Evolutionary conservation across 805 yeast genomes (phyloP).

Genomic region (Ogataea saltuana): DNA sequence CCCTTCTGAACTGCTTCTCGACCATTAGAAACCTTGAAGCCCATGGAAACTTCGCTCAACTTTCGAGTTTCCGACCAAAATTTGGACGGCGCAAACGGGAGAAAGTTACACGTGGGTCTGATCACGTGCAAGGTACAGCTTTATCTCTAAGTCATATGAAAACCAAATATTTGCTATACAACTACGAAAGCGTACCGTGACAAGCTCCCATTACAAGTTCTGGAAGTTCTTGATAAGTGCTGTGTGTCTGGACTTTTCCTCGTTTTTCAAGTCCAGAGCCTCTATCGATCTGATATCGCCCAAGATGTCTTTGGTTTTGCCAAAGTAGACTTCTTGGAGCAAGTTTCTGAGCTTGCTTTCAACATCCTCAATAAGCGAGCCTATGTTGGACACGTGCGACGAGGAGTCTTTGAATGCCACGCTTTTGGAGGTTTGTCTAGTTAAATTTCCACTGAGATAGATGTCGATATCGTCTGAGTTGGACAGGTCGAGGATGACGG

Average conservation of each 20-base stretch:
- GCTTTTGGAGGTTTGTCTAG: slow-evolving; percentile 74
- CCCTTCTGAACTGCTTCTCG: too few relatives aligned
- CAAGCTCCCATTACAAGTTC: too few relatives aligned
- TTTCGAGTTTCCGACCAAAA: neutral
- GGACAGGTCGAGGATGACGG: slow-evolving; percentile 76
- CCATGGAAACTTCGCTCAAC: neutral
- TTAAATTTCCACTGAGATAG: slow-evolving; percentile 76
- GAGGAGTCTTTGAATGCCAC: slow-evolving; percentile 49
- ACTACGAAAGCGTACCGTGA: too few relatives aligned
- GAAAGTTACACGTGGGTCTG: neutral
- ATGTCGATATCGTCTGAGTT: slow-evolving; percentile 34
- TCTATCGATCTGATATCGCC: slow-evolving; percentile 60
- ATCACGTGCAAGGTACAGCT: neutral
- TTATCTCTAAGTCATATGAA: neutral
- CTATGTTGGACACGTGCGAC: slow-evolving; percentile 84
- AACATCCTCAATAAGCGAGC: slow-evolving; percentile 80
- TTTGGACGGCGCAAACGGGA: neutral
- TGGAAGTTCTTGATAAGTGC: slow-evolving; percentile 43
- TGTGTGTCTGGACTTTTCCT: slow-evolving; percentile 42
- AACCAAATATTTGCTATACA: too few relatives aligned
- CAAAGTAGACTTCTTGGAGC: slow-evolving; percentile 92
- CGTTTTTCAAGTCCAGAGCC: slow-evolving; percentile 36
- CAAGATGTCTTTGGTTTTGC: slow-evolving; percentile 86
- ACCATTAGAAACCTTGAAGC: too few relatives aligned
- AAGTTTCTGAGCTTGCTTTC: slow-evolving; percentile 85